Base-by-base conservation (phyloP, 345 rosid genomes). In the Brassica carinata region DNA sequence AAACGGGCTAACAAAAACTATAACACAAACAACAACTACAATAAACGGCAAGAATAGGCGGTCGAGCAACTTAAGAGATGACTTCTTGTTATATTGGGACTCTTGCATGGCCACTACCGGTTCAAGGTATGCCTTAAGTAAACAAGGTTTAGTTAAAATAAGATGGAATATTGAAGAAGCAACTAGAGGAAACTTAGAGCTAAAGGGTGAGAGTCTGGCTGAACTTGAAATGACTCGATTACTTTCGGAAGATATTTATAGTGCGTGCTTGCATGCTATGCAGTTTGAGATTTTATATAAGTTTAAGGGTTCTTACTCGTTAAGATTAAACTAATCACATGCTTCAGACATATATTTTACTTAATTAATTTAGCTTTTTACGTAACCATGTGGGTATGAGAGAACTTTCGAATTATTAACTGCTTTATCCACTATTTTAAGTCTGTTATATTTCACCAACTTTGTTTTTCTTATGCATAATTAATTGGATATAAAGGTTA, bases 1-100 rank as follows among this genome's bases (percentile, higher is more conserved):
- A 57, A 86, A 58, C 13, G 83, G 85, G 77, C 75, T 77, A 3
- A 86, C 86, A 69, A 77, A 67, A 13, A 91, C 76, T 13, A 89
- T 29, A 80, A 77, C 38, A 43, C 84, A 83, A 65, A 83, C 48
- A 18, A 86, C 34, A 45, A 82, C 74, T 62, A 81, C 69, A 5
- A 79, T 10, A 23, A 77, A 17, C 18, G 67, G 86, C 15, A 86
- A 48, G 27, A 73, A 71, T 61, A 85, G 2, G 30, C 72, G 72
- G 58, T 81, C 86, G 13, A 82, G 55, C 74, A 82, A 26, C 51
- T 79, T 78, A 45, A 71, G 77, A 77, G 19, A 61, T 58, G 73
- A 61, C 51, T 58, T 73, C 68, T 83, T 85, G 71, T 80, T 81
- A 36, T 83, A 80, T 67, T 62, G 81, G 58, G 76, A 45, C 64